phyloP scores from a whole-genome alignment of 1,284 basidiomycete genomes.

The Takashimella koratensis region DNA sequence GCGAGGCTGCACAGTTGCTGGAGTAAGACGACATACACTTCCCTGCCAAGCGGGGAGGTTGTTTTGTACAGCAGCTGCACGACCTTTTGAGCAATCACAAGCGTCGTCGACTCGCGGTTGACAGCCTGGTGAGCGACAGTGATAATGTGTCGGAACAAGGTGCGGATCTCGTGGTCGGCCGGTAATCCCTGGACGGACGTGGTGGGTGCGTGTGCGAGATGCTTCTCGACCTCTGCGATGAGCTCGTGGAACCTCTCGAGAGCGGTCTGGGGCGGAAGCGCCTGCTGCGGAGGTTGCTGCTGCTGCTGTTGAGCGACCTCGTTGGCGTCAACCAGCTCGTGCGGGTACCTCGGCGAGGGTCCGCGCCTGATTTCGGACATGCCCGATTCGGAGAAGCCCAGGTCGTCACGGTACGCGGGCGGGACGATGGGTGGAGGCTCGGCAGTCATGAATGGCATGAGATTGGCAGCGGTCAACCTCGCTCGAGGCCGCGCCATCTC shows the following conservation, averaged over 20 bases:
- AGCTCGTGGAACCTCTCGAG: constrained; percentile 56
- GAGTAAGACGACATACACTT: constrained; percentile 84
- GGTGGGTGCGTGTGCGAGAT: constrained; percentile 65
- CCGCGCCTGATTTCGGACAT: constrained; percentile 31
- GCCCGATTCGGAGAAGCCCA: constrained; percentile 1
- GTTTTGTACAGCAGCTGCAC: constrained; percentile 71
- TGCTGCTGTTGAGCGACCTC: constrained; percentile 13
- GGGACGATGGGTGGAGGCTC: neutral
- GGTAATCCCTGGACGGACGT: constrained; percentile 64
- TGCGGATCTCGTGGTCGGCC: constrained; percentile 78
- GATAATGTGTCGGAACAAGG: constrained; percentile 75
- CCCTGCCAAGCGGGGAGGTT: constrained; percentile 72
- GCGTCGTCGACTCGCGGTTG: constrained; percentile 78
- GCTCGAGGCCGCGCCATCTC: constrained; percentile 31
- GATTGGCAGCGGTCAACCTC: neutral
- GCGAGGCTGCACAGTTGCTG: constrained; percentile 86
- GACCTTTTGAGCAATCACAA: constrained; percentile 78
- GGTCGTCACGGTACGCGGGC: neutral
- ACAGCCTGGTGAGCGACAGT: constrained; percentile 70
- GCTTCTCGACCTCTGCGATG: constrained; percentile 73
- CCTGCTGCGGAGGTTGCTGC: constrained; percentile 19
- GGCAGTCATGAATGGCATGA: neutral
- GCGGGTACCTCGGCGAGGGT: constrained; percentile 26
- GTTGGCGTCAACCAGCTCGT: constrained; percentile 26
- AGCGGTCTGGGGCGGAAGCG: constrained; percentile 37